Conservation (phyloP, 2,329 filamentous ascomycete species). For the Exutisphaerella laricina region DNA sequence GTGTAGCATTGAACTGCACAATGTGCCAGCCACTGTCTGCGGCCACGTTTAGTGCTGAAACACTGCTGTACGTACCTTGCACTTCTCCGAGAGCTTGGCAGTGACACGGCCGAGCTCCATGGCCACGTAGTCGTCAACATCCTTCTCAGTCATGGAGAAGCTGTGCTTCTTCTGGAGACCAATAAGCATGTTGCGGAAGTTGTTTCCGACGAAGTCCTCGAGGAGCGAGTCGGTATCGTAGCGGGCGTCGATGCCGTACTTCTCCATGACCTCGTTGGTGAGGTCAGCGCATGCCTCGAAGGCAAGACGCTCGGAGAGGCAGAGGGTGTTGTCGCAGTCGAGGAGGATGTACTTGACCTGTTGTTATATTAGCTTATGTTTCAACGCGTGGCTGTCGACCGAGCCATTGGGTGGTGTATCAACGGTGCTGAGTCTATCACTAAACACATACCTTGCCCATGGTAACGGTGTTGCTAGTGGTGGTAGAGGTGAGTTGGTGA, state of each 20-base stretch:
- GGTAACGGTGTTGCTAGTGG: slow-evolving; percentile 13
- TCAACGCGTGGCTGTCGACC: neutral
- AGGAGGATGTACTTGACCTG: slow-evolving; percentile 48
- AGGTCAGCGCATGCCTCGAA: slow-evolving; percentile 88
- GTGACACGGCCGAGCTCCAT: slow-evolving; percentile 80
- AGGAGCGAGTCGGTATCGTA: slow-evolving; percentile 78
- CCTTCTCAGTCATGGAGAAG: slow-evolving; percentile 62
- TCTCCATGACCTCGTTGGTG: slow-evolving; percentile 75
- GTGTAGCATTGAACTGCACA: too few relatives aligned
- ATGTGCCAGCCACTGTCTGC: too few relatives aligned
- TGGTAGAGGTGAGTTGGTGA: slow-evolving; percentile 3
- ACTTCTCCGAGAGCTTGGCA: slow-evolving; percentile 56
- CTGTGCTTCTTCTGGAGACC: slow-evolving; percentile 69
- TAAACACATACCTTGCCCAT: slow-evolving; percentile 26
- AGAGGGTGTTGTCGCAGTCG: slow-evolving; percentile 79
- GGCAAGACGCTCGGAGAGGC: slow-evolving; percentile 82
- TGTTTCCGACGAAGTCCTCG: slow-evolving; percentile 83
- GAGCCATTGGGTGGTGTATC: neutral
- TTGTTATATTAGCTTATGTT: slow-evolving; percentile 1
- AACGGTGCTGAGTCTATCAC: slow-evolving; percentile 7
- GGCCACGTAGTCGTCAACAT: slow-evolving; percentile 68
- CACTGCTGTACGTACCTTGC: too few relatives aligned
- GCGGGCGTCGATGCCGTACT: slow-evolving; percentile 57
- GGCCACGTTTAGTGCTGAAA: too few relatives aligned
- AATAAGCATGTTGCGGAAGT: slow-evolving; percentile 87